Evolutionary conservation across 192 early-diverging fungal species (phyloP).

Genomic region (Backusella australiensis): DNA sequence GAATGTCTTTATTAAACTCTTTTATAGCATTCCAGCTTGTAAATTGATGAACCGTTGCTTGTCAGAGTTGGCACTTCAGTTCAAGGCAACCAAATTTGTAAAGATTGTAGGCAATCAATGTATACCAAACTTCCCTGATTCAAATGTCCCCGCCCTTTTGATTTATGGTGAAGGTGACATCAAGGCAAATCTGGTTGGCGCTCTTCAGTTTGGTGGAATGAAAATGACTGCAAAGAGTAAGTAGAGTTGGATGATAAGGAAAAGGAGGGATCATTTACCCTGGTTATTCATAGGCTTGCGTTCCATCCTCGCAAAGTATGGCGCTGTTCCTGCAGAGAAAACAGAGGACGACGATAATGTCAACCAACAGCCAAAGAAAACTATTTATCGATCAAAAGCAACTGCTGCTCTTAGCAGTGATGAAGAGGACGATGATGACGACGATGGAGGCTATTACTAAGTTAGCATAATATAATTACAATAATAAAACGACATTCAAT

Average conservation of each 20-base stretch:
- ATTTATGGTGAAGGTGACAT: constrained; percentile 90
- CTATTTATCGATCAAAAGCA: constrained; percentile 49
- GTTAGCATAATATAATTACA: background rate
- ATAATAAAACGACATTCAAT: background rate
- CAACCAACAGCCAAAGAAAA: constrained; percentile 36
- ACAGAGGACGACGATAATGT: background rate
- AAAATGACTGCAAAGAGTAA: constrained; percentile 68
- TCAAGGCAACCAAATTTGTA: constrained; percentile 90
- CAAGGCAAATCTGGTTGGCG: constrained; percentile 78
- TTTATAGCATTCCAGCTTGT: constrained; percentile 70
- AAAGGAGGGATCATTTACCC: background rate
- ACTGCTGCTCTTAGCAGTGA: constrained; percentile 56
- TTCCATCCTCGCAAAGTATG: constrained; percentile 39
- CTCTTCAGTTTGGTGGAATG: constrained; percentile 78
- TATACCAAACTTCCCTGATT: constrained; percentile 94
- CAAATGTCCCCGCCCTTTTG: constrained; percentile 83
- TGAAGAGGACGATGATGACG: constrained; percentile 47
- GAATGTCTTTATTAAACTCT: background rate
- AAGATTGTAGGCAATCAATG: constrained; percentile 93
- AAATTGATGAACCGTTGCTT: constrained; percentile 80
- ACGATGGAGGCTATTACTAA: constrained; percentile 37
- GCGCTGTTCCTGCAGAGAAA: constrained; percentile 34
- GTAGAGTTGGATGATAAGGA: background rate
- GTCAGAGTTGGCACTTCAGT: constrained; percentile 65
- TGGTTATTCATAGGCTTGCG: background rate